Percentiles rank a stretch among this genome's conserved stretches.
Conservation (phyloP, 1,284 basidiomycete species). For the Amylostereum areolatum region DNA sequence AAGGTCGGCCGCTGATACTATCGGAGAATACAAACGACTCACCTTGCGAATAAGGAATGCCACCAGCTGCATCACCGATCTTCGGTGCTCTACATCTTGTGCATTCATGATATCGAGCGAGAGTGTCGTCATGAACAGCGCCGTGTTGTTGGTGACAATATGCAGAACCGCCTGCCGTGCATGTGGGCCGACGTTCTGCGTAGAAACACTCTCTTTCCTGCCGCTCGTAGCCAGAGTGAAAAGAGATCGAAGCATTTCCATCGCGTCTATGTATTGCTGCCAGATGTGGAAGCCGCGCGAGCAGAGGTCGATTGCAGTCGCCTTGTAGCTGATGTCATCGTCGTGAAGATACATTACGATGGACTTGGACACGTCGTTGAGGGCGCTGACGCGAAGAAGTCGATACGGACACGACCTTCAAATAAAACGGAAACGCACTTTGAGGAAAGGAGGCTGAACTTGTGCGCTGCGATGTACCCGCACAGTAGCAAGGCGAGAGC, state of each 20-base stretch:
- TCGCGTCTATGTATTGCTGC: constrained; percentile 92
- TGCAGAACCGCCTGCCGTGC: constrained; percentile 82
- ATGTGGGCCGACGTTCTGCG: constrained; percentile 56
- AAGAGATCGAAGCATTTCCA: constrained; percentile 82
- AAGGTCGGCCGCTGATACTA: constrained; percentile 32
- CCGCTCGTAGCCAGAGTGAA: constrained; percentile 75
- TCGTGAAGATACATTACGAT: constrained; percentile 75
- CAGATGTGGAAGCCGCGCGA: constrained; percentile 88
- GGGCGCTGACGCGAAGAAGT: constrained; percentile 45
- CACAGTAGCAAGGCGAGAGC: constrained; percentile 75
- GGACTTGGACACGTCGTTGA: constrained; percentile 82
- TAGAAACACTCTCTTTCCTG: constrained; percentile 58
- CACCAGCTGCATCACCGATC: constrained; percentile 88
- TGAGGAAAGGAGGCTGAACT: constrained; percentile 71
- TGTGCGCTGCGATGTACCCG: constrained; percentile 79
- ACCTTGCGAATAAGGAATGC: constrained; percentile 92
- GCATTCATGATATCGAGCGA: constrained; percentile 88
- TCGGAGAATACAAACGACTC: constrained; percentile 4
- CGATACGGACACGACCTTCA: too few relatives aligned
- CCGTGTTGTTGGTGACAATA: constrained; percentile 80
- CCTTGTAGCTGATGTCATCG: constrained; percentile 56
- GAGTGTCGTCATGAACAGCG: constrained; percentile 93
- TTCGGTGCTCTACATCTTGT: constrained; percentile 72
- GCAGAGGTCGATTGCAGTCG: constrained; percentile 85
- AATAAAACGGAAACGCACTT: constrained; percentile 38